Evolutionary conservation across 345 rosid species (phyloP), one percentile per base, ranked within the genome.

Genomic region (Triadica sebifera): DNA sequence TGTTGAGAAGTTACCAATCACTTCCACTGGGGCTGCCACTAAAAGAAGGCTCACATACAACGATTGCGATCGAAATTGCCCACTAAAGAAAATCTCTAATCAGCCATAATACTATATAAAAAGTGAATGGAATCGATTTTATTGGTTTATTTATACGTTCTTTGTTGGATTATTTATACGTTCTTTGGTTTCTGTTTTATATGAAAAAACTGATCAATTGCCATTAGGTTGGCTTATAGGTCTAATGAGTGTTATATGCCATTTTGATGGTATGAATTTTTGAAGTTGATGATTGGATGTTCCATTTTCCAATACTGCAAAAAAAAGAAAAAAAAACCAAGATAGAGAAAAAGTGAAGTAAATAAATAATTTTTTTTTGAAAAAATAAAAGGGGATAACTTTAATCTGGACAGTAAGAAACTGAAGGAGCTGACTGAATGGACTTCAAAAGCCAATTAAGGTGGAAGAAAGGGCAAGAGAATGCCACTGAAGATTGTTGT

Each of bases 21-120:
- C 38, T 67, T 49, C 72, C 25, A 61, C 82, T 62, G 91, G 86
- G 64, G 79, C 78, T 68, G 87, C 89, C 10, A 75, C 78, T 68
- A 91, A 88, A 80, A 87, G 91, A 65, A 86, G 88, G 47, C 86
- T 91, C 67, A 75, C 87, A 63, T 91, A 87, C 83, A 84, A 75
- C 71, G 83, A 57, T 66, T 69, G 70, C 61, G 88, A 83, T 74
- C 80, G 78, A 70, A 75, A 72, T 78, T 74, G 73, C 69, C 74
- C 82, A 11, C 45, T 53, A 67, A 89, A 80, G 89, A 91, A 83
- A 83, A 78, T 71, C 45, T 76, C 77, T 75, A 43, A 43, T 43
- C 47, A 7, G 10, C 8, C 10, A 43, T 7, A 20, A 13, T 47
- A 29, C 37, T 24, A 20, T 22, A 20, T 59, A 34, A 24, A 51